Evolutionary conservation across 306 rosid genomes (phyloP).

Genomic region (Malus sieversii): DNA sequence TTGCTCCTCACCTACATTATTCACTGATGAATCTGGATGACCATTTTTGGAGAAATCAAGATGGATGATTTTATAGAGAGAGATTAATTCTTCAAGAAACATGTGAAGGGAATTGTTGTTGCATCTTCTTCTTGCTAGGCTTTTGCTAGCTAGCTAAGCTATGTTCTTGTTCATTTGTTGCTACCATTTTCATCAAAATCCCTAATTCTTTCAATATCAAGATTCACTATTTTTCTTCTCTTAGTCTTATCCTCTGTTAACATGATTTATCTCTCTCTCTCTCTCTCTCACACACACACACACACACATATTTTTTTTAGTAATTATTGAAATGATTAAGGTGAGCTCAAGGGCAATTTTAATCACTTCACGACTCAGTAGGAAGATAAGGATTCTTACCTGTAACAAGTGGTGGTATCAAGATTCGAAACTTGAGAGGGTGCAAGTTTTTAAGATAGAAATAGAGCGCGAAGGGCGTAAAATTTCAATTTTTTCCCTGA

Average conservation of each 20-base stretch:
- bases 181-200: not conserved
- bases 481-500: no score
- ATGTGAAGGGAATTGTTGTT: not conserved
- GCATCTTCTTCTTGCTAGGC: not conserved
- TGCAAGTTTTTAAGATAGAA: no score
- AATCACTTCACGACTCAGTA: not conserved
- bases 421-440: no score
- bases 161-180: not conserved
- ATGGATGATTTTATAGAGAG: not conserved
- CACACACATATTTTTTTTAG: not conserved
- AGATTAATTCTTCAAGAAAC: not conserved
- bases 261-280: not conserved
- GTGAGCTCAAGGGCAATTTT: not conserved
- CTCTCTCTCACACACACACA: no score
- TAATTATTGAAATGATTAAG: not conserved
- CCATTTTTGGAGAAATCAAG: not conserved
- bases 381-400: no score
- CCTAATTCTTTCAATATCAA: not conserved
- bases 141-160: not conserved
- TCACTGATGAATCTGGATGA: slow-evolving; percentile 17
- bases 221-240: not conserved
- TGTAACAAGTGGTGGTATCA: not conserved
- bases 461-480: no score
- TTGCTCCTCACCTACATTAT: slow-evolving; percentile 50
- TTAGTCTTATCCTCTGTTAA: not conserved